These are phyloP conservation scores for Colletotrichum sp. DNA, from an alignment of 2,329 filamentous ascomycete species.

Conservation along the genomic window DNA sequence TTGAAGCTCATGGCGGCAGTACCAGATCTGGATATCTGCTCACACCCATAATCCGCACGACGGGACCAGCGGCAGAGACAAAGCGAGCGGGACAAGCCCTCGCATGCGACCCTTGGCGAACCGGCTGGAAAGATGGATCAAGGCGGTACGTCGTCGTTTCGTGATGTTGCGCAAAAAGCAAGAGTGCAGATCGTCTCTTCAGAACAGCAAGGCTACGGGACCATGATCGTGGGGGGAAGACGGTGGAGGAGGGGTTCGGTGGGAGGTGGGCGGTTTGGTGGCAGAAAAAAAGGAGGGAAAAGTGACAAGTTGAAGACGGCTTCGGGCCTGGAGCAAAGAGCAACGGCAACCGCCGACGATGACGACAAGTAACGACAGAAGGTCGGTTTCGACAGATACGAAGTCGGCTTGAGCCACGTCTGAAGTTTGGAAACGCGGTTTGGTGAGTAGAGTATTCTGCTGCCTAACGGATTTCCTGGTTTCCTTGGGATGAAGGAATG, in stretches of 20 bases:
- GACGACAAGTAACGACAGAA: conserved; percentile 1
- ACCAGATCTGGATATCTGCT: conserved; percentile 7
- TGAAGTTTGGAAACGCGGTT: conserved; percentile 1
- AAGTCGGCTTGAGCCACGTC: conserved; percentile 9
- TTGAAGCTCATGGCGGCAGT: conserved; percentile 52
- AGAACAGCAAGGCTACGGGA: conserved; percentile 18
- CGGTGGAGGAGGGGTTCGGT: conserved; percentile 18
- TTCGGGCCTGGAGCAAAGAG: background rate
- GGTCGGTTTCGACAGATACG: background rate
- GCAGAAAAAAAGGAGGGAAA: conserved; percentile 14
- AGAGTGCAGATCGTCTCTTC: conserved; percentile 9
- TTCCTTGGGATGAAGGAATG: conserved; percentile 13
- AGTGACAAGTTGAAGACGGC: conserved; percentile 1
- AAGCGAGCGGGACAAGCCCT: conserved; percentile 17
- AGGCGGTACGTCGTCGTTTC: background rate
- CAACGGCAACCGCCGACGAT: background rate
- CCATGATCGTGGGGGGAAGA: conserved; percentile 15
- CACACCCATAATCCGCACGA: conserved; percentile 16
- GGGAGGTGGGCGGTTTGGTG: conserved; percentile 3
- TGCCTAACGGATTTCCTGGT: conserved; percentile 16
- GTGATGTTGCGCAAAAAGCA: background rate
- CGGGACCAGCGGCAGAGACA: background rate
- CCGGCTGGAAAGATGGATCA: background rate
- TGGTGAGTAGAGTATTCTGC: conserved; percentile 8
- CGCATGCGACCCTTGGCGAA: background rate